phyloP scores from a whole-genome alignment of 208 protist species.

The Wallacemonas rigidus region DNA sequence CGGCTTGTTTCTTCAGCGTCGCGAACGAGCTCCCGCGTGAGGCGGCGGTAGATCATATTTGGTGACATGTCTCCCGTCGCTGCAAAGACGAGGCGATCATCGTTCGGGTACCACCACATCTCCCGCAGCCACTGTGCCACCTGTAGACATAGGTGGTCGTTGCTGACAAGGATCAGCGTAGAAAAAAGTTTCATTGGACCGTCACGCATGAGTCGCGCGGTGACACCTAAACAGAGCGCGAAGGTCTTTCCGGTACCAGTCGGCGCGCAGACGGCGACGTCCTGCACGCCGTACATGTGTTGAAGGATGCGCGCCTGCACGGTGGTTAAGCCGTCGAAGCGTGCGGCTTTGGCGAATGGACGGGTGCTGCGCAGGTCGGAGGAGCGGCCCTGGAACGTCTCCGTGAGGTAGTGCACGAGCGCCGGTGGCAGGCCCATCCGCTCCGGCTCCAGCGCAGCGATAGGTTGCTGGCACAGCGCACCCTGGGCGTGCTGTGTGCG shows the following conservation, averaged over 20 bases:
- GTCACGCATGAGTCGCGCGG: slow-evolving; percentile 82
- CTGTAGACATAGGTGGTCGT: slow-evolving; percentile 78
- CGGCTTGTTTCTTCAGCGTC: slow-evolving; percentile 30
- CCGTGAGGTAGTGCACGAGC: slow-evolving; percentile 63
- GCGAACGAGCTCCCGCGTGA: slow-evolving; percentile 63
- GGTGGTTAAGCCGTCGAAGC: slow-evolving; percentile 62
- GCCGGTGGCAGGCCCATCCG: slow-evolving; percentile 85
- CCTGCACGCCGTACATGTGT: slow-evolving; percentile 82
- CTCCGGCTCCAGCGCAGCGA: slow-evolving; percentile 68
- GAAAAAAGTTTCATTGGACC: slow-evolving; percentile 90
- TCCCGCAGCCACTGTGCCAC: slow-evolving; percentile 81
- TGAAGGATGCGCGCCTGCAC: slow-evolving; percentile 88
- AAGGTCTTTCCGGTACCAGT: slow-evolving; percentile 91
- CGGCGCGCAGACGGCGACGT: slow-evolving; percentile 88
- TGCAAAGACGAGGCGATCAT: slow-evolving; percentile 81
- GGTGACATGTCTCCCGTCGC: slow-evolving; percentile 62
- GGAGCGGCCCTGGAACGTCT: slow-evolving; percentile 34
- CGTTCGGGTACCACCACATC: slow-evolving; percentile 90
- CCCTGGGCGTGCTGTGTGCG: slow-evolving; percentile 24
- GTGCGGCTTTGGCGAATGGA: slow-evolving; percentile 9
- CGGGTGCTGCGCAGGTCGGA: slow-evolving; percentile 6
- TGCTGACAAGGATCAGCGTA: slow-evolving; percentile 75
- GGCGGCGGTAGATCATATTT: slow-evolving; percentile 72
- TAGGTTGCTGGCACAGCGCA: slow-evolving; percentile 43
- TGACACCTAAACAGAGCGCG: slow-evolving; percentile 80